Conservation (phyloP, 2,329 filamentous ascomycete genomes). For the Hypoxylon sp. region DNA sequence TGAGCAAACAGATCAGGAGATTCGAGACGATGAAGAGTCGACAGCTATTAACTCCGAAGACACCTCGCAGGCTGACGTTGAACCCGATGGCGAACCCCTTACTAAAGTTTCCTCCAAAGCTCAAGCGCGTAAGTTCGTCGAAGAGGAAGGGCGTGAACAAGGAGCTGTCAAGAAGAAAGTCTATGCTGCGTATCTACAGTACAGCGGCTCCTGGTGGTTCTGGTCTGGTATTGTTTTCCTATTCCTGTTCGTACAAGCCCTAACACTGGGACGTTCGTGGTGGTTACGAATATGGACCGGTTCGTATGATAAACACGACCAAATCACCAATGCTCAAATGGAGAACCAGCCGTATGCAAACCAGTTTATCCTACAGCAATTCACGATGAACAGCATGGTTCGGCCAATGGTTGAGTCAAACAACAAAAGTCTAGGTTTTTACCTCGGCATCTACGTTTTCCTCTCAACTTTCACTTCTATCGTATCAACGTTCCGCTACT, state of each 20-base stretch:
- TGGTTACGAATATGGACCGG: conserved; percentile 76
- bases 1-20: conserved; percentile 63
- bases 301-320: conserved; percentile 56
- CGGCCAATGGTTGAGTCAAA: conserved; percentile 51
- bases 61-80: conserved; percentile 59
- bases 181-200: conserved; percentile 77
- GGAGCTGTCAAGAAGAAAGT: conserved; percentile 77
- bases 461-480: conserved; percentile 71
- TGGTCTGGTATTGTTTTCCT: conserved; percentile 70
- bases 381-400: conserved; percentile 59
- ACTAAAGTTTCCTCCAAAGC: conserved; percentile 67
- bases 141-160: conserved; percentile 80
- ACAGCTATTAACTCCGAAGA: conserved; percentile 71
- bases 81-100: conserved; percentile 59
- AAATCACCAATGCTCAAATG: conserved; percentile 41
- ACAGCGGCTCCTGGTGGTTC: conserved; percentile 74
- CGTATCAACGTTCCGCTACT: conserved; percentile 74
- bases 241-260: conserved; percentile 68
- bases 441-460: conserved; percentile 76
- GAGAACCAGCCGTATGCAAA: conserved; percentile 59
- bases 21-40: conserved; percentile 64
- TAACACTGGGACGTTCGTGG: conserved; percentile 73
- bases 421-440: conserved; percentile 68
- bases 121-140: conserved; percentile 77
- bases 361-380: conserved; percentile 64